These are phyloP conservation scores for Articulospora tetracladia DNA, from an alignment of 495 filamentous ascomycete genomes.

Conservation along the genomic window DNA sequence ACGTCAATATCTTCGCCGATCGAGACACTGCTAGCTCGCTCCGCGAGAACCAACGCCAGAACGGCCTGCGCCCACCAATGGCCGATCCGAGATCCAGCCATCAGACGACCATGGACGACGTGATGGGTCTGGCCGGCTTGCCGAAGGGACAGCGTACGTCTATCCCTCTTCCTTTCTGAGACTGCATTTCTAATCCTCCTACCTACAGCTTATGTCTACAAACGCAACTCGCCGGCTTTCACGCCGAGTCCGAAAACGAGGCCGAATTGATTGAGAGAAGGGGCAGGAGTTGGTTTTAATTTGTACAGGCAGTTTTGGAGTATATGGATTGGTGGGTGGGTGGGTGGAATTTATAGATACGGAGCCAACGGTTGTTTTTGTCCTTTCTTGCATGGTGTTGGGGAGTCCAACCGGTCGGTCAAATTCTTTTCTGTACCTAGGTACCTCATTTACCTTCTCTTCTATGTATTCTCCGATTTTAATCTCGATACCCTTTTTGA, in stretches of 20 bases:
- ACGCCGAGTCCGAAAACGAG: neutral
- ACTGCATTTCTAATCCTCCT: neutral
- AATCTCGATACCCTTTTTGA: too few relatives aligned
- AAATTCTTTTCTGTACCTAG: too few relatives aligned
- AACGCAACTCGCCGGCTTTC: constrained; percentile 3
- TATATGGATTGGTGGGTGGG: neutral
- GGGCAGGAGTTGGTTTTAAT: neutral
- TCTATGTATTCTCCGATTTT: too few relatives aligned
- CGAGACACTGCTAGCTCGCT: constrained; percentile 36
- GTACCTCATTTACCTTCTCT: too few relatives aligned
- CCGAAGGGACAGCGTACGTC: constrained; percentile 24
- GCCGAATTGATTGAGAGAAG: neutral
- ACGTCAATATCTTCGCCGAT: constrained; percentile 70
- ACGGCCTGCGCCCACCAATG: neutral
- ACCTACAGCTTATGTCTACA: constrained; percentile 18
- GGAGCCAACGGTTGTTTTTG: too few relatives aligned
- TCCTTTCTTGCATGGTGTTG: too few relatives aligned
- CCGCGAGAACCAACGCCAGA: constrained; percentile 7
- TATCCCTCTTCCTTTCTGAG: neutral
- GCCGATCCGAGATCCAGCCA: constrained; percentile 22
- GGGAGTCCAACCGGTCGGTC: too few relatives aligned
- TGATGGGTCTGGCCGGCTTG: constrained; percentile 48
- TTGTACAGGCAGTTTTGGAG: neutral
- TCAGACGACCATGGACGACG: constrained; percentile 60
- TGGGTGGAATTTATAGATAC: too few relatives aligned